Evolutionary conservation across 2,329 filamentous ascomycete genomes (phyloP).

Genomic region (Mollisia scopiformis): DNA sequence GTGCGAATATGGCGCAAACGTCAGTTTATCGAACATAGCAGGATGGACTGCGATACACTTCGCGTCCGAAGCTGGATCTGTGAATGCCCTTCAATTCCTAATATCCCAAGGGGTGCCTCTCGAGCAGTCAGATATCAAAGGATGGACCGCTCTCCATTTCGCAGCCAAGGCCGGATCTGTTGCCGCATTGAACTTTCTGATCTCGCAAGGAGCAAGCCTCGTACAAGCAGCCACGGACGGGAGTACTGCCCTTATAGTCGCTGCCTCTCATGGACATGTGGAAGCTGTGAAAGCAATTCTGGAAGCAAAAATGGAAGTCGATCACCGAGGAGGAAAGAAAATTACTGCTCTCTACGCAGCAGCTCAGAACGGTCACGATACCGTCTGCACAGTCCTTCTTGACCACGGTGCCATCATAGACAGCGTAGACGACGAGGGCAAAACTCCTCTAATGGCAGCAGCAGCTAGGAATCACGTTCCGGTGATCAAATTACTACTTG

Average conservation of each 20-base stretch:
- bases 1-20: neutral
- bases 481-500: neutral
- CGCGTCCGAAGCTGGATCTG: neutral
- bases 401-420: neutral
- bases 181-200: neutral
- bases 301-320: neutral
- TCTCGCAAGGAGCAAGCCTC: neutral
- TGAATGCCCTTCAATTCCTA: neutral
- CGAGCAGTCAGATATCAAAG: neutral
- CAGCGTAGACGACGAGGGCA: neutral
- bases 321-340: neutral
- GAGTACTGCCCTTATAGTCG: neutral
- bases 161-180: neutral
- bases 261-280: neutral
- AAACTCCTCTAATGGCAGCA: neutral
- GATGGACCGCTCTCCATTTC: neutral
- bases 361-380: neutral
- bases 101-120: neutral
- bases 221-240: neutral
- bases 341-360: neutral
- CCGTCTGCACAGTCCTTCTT: neutral
- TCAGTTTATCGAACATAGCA: neutral
- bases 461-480: neutral
- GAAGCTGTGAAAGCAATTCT: neutral
- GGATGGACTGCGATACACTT: neutral